Base-by-base conservation (phyloP, 2,329 filamentous ascomycete species). In the Aspergillus persii region DNA sequence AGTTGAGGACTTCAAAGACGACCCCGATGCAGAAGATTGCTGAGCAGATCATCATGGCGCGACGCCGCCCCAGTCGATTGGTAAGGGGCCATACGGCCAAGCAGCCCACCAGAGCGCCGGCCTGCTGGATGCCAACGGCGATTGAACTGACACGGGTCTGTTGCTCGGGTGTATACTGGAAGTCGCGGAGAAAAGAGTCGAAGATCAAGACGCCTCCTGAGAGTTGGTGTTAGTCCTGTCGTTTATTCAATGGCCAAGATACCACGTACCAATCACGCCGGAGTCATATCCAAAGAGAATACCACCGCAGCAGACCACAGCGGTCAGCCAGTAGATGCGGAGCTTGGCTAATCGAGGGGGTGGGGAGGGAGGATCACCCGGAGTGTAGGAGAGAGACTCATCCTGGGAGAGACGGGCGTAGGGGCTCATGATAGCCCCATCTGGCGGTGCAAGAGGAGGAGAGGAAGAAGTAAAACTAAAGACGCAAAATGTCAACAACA, bases 81-180 rank as follows among this genome's bases (percentile, higher is more conserved):
- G 79, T 81, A 8, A 83, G 54, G 0, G 80, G 80, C 71, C 79
- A 82, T 53, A 82, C 77, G 30, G 76, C 63, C 55, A 84, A 79
- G 60, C 81, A 82, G 26, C 81, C 81, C 30, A 81, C 77, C 59
- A 85, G 81, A 36, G 81, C 81, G 27, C 81, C 82, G 8, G 81
- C 78, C 61, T 83, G 81, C 55, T 83, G 80, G 18, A 83, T 78
- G 2, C 79, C 78, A 8, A 84, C 80, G 44, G 80, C 78, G 41
- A 83, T 78, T 8, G 80, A 76, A 60, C 78, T 81, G 50, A 80
- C 73, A 11, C 73, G 69, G 1, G 80, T 81, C 58, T 76, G 71
- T 49, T 79, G 66, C 3, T 67, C 66, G 9, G 70, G 68, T n/a
- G 71, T 71, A 62, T 77, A 80, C 18, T 68, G 61, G 60, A 80